Evolutionary conservation across 768 basidiomycete genomes (phyloP).

Genomic region (Xerocomellus chrysenteron): DNA sequence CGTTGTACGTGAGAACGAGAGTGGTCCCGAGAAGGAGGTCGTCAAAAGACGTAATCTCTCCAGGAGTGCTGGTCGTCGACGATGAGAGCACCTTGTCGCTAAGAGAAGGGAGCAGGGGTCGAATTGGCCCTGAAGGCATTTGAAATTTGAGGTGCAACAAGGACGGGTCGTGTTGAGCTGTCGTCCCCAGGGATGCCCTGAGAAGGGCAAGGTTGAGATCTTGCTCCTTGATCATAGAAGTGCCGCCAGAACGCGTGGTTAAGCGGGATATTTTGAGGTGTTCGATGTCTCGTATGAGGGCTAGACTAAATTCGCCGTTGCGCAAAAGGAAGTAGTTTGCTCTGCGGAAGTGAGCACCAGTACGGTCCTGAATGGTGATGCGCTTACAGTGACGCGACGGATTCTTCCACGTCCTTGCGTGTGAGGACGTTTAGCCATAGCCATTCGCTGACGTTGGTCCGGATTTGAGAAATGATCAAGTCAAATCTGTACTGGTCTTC

Average conservation of each 20-base stretch:
- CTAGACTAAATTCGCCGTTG: slow-evolving; percentile 83
- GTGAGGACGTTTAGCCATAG: slow-evolving; percentile 90
- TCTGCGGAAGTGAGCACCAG: slow-evolving; percentile 39
- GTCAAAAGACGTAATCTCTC: slow-evolving; percentile 57
- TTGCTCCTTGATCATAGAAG: slow-evolving; percentile 84
- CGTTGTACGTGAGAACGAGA: slow-evolving; percentile 63
- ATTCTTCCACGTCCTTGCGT: slow-evolving; percentile 75
- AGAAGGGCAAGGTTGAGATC: slow-evolving; percentile 86
- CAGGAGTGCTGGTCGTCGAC: slow-evolving; percentile 36
- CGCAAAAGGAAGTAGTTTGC: slow-evolving; percentile 86
- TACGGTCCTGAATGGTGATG: neutral
- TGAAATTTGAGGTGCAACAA: slow-evolving; percentile 72
- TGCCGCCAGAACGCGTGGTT: slow-evolving; percentile 59
- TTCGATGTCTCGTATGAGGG: slow-evolving; percentile 85
- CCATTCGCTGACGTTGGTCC: slow-evolving; percentile 89
- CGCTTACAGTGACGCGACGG: slow-evolving; percentile 80
- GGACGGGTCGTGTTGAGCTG: slow-evolving; percentile 81
- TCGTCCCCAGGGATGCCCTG: slow-evolving; percentile 84
- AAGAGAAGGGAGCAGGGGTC: slow-evolving; percentile 79
- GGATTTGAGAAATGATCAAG: slow-evolving; percentile 66
- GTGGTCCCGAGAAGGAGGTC: slow-evolving; percentile 80
- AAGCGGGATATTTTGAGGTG: slow-evolving; percentile 78
- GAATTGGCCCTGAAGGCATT: slow-evolving; percentile 77
- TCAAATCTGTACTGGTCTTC: slow-evolving; percentile 80
- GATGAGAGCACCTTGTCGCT: slow-evolving; percentile 41